Percentiles rank a stretch among this genome's conserved stretches.
These are phyloP conservation scores for Zygnema circumcarinatum DNA, from an alignment of 139 green algal species.

Conservation along the genomic window DNA sequence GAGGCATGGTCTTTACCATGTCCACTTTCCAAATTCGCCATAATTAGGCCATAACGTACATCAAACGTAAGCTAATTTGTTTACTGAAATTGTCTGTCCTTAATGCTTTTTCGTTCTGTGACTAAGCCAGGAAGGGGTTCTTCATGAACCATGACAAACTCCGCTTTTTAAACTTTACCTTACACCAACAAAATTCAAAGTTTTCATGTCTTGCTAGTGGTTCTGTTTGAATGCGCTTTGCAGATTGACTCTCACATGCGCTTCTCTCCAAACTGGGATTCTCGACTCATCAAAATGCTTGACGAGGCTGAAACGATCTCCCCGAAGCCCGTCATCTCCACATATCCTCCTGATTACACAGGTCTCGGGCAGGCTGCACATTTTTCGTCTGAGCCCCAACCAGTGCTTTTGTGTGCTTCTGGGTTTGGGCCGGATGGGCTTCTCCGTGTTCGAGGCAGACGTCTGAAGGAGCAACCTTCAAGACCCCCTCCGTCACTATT, in stretches of 20 bases:
- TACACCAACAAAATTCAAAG: too few species aligned
- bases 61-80: too few species aligned
- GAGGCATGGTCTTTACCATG: too few species aligned
- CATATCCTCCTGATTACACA: constrained; percentile 74
- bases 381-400: constrained; percentile 53
- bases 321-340: constrained; percentile 70
- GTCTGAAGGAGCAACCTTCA: not conserved
- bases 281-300: constrained; percentile 57
- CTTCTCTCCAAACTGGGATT: constrained; percentile 63
- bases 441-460: constrained; percentile 61
- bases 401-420: constrained; percentile 68
- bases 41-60: too few species aligned
- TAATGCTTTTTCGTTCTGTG: too few species aligned
- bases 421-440: constrained; percentile 65
- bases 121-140: too few species aligned
- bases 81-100: too few species aligned
- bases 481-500: constrained; percentile 64
- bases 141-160: too few species aligned
- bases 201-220: too few species aligned
- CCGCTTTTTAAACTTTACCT: too few species aligned
- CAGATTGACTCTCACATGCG: constrained; percentile 78
- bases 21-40: too few species aligned
- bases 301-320: constrained; percentile 35
- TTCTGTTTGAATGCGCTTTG: too few species aligned
- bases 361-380: constrained; percentile 61